Evolutionary conservation across 768 basidiomycete species (phyloP), one percentile per base, ranked within the genome.

Genomic region (Phallus indusiatus): DNA sequence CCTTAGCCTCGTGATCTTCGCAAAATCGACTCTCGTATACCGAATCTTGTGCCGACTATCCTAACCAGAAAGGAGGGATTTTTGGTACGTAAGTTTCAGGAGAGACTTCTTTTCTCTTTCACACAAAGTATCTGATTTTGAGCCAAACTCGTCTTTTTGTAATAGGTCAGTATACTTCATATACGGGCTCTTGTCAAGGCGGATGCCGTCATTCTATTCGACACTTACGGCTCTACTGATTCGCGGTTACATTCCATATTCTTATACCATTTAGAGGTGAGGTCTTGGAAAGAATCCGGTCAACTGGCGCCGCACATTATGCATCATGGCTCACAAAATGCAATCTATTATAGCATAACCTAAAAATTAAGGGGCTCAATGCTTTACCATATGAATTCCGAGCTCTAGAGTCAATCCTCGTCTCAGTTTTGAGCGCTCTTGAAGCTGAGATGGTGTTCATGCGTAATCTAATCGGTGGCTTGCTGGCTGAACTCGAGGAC

Each of bases 401-500:
- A 88, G 95, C 95, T 2, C 77, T 97, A 42, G 95, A 98, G 65
- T 94, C 94, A 0, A 85, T 96, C 59, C 76, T 98, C 47, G 81
- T 95, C 47, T 95, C 93, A 46, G 91, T 95, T 10, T 74, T 94
- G 59, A 90, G 88, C 63, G 94, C 95, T 5, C 76, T 98, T 21
- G 95, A 97, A 73, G 92, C 93, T 34, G 95, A 98, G 73, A 89
- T 97, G 88, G 87, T 87, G 14, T 94, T 94, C 68, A 90, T 93
- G 54, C 84, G 94, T 35, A 87, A 88, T 62, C 83, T 96, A 37
- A 89, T 97, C 54, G 89, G 90, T 55, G 88, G 91, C 3, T 76
- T 98, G 10, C 76, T 98, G 33, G 90, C 90, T 17, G 94, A 95
- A 70, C 80, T 98, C 54, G 95, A 98, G 68, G 91, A 93, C 61